These are phyloP conservation scores for Neurospora terricola DNA, from an alignment of 495 filamentous ascomycete species.

Conservation along the genomic window DNA sequence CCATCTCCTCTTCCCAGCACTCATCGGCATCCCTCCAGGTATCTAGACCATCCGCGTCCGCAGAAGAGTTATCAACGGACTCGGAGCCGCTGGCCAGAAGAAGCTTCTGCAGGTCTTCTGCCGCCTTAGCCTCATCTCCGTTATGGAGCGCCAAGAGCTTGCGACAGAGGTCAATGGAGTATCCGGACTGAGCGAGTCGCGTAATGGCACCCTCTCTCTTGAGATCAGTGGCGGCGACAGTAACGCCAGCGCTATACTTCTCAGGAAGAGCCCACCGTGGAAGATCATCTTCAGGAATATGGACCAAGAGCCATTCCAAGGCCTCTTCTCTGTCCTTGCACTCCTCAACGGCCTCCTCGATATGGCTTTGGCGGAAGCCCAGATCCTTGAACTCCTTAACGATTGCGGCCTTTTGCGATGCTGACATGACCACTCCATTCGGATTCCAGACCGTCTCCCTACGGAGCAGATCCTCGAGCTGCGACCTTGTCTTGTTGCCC, in stretches of 20 bases:
- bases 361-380: slow-evolving; percentile 79
- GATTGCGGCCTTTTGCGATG: slow-evolving; percentile 45
- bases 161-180: slow-evolving; percentile 71
- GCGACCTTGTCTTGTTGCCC: slow-evolving; percentile 62
- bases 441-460: slow-evolving; percentile 80
- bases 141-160: slow-evolving; percentile 55
- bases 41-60: slow-evolving; percentile 20
- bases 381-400: slow-evolving; percentile 63
- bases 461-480: slow-evolving; percentile 70
- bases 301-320: slow-evolving; percentile 83
- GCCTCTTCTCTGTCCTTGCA: slow-evolving; percentile 92
- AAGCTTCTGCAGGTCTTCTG: slow-evolving; percentile 64
- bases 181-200: slow-evolving; percentile 71
- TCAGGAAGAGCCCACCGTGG: slow-evolving; percentile 85
- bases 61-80: neutral
- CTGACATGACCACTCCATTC: slow-evolving; percentile 52
- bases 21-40: slow-evolving; percentile 38
- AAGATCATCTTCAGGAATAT: slow-evolving; percentile 93
- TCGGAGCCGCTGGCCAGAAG: slow-evolving; percentile 41
- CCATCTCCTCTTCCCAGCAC: slow-evolving; percentile 79
- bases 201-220: slow-evolving; percentile 70
- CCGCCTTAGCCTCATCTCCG: slow-evolving; percentile 69
- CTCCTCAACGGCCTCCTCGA: slow-evolving; percentile 75
- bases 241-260: slow-evolving; percentile 78
- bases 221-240: slow-evolving; percentile 68